phyloP scores from a whole-genome alignment of 2,329 filamentous ascomycete genomes.

The Cyphellophora europaea region DNA sequence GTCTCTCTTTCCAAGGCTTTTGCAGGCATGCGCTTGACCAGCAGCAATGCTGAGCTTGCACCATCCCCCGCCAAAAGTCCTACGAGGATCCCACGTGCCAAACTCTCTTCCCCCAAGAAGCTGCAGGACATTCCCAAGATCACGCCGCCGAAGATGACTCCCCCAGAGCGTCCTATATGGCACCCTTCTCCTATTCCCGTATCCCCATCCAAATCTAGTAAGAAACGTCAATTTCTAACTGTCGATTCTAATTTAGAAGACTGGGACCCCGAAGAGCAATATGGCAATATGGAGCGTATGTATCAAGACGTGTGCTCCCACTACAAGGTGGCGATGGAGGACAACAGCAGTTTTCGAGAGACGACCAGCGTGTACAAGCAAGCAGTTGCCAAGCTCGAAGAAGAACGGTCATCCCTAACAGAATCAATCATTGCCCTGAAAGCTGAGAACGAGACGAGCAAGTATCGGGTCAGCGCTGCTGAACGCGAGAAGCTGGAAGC shows the following conservation, averaged over 20 bases:
- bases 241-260: slow-evolving; percentile 68
- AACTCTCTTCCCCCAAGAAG: slow-evolving; percentile 1
- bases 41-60: no score
- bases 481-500: slow-evolving; percentile 43
- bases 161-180: slow-evolving; percentile 25
- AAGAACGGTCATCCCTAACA: slow-evolving; percentile 39
- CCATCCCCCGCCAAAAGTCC: slow-evolving; percentile 6
- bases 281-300: slow-evolving; percentile 67
- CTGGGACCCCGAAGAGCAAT: slow-evolving; percentile 69
- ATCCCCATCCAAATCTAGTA: slow-evolving; percentile 19
- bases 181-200: slow-evolving; percentile 24
- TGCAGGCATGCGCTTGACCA: no score
- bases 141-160: slow-evolving; percentile 20
- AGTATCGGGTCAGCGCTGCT: slow-evolving; percentile 39
- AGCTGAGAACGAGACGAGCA: slow-evolving; percentile 57
- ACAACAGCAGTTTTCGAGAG: slow-evolving; percentile 63
- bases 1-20: no score
- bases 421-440: slow-evolving; percentile 48
- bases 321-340: slow-evolving; percentile 58
- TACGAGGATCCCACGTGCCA: slow-evolving; percentile 1
- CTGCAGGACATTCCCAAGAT: not conserved
- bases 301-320: slow-evolving; percentile 64
- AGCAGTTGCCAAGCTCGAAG: slow-evolving; percentile 53
- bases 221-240: slow-evolving; percentile 50
- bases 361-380: slow-evolving; percentile 64